Base-by-base conservation (phyloP, 1,284 basidiomycete species). In the Rugosomyces carneus region DNA sequence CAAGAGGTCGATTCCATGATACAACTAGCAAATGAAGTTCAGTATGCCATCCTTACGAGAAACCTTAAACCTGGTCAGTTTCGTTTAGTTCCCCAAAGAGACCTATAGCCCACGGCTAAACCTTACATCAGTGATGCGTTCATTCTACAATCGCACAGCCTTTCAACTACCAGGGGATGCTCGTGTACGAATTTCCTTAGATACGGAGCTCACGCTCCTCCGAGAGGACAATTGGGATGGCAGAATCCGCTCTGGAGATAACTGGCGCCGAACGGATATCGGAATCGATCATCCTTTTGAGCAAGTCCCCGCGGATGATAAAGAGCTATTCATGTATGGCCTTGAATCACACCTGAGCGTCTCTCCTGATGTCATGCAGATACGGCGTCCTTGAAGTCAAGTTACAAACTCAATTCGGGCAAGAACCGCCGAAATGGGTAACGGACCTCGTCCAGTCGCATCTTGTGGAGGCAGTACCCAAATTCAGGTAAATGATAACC, bases 81-180 rank as follows among this genome's bases (percentile, higher is more conserved):
- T 36, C 27, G 18, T 31, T 29, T n/a, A 7, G 18, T 31, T 37
- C 42, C 31, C 8, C 44, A 20, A 13, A 24, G 37, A 5, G 42
- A 26, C 5, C 40, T 26, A 7, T 4, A 23, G 21, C 21, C 27
- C 39, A 36, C 42, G 20, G 26, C 24, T 47, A 38, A 40, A 32
- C 40, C 31, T 39, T 3, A 37, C 34, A 7, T 18, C 37, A 84
- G 95, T 97, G 35, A 87, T 97, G 87, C 81, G 95, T 26, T 93
- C 93, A n/a, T 99, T 98, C 71, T 99, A 99, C 73, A 97, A 98
- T 64, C 88, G 95, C 42, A 99, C 96, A 6, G 95, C 95, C 0
- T 99, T 99, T 76, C 95, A 99, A 68, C 80, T 99, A 19, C 96
- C 96, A 7, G 95, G 96, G 16, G 96, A 99, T 61, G 95, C 96